Evolutionary conservation across 208 protist genomes (phyloP).

Genomic region (Plasmodiophora brassicae): DNA sequence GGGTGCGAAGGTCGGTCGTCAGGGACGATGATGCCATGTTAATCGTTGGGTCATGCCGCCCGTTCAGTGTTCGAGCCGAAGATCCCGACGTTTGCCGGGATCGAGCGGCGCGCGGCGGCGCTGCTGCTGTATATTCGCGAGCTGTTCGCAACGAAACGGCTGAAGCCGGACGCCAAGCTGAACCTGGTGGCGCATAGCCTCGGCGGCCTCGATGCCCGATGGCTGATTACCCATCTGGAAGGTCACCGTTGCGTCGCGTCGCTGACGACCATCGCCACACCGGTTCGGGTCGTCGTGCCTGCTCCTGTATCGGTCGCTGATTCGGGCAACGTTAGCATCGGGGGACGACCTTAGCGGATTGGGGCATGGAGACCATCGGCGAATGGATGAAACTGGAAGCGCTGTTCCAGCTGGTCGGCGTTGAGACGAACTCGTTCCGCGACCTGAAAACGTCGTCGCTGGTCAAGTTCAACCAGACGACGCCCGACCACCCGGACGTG

Average conservation of each 20-base stretch:
- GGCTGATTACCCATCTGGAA: background rate
- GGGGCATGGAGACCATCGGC: background rate
- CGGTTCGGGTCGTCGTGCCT: too few species aligned
- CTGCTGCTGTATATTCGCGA: background rate
- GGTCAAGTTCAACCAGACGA: background rate
- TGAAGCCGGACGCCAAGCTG: background rate
- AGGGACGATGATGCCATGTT: too few species aligned
- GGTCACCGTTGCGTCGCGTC: background rate
- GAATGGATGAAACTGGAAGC: background rate
- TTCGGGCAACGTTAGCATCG: too few species aligned
- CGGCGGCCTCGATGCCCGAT: background rate
- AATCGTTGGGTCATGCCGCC: too few species aligned
- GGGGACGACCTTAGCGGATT: slow-evolving; percentile 12
- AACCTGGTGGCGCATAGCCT: background rate
- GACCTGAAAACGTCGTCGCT: background rate
- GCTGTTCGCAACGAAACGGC: background rate
- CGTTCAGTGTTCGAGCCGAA: slow-evolving; percentile 13
- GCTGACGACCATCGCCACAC: slow-evolving; percentile 1
- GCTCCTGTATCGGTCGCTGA: too few species aligned
- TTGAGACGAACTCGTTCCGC: background rate
- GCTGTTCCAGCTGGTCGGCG: background rate
- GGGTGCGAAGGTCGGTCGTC: too few species aligned
- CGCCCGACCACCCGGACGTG: background rate
- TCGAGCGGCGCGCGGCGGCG: background rate
- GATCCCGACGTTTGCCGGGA: background rate